phyloP scores from a whole-genome alignment of 2,329 filamentous ascomycete species.

The Colletotrichum sp. region DNA sequence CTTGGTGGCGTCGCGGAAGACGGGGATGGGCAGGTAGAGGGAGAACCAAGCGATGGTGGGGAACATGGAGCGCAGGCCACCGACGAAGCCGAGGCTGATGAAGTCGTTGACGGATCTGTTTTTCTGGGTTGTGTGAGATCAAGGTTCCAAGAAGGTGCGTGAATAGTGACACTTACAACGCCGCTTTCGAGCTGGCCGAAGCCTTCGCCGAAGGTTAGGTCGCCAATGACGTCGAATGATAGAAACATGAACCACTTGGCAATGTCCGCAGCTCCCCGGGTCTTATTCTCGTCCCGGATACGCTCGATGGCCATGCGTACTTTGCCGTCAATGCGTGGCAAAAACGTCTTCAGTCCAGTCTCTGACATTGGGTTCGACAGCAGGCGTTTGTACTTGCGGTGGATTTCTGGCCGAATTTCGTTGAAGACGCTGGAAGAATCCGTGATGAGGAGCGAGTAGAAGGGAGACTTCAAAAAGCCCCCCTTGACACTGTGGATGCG shows the following conservation, averaged over 20 bases:
- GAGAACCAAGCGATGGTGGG: not conserved
- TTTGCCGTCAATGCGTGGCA: slow-evolving; percentile 40
- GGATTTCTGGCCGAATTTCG: not conserved
- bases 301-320: slow-evolving; percentile 46
- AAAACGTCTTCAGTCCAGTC: slow-evolving; percentile 37
- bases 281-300: slow-evolving; percentile 47
- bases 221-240: slow-evolving; percentile 39
- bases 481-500: slow-evolving; percentile 31
- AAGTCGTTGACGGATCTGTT: slow-evolving; percentile 14
- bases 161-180: slow-evolving; percentile 31
- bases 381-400: slow-evolving; percentile 42
- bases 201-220: slow-evolving; percentile 32
- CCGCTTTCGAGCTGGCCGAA: slow-evolving; percentile 29
- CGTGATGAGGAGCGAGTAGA: slow-evolving; percentile 12
- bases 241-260: slow-evolving; percentile 61
- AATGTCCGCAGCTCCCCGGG: slow-evolving; percentile 45
- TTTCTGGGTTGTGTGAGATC: not conserved
- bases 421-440: slow-evolving; percentile 16
- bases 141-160: not conserved
- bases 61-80: slow-evolving; percentile 10
- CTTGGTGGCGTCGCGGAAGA: not conserved
- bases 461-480: slow-evolving; percentile 1
- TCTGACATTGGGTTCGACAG: slow-evolving; percentile 47
- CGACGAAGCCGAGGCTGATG: slow-evolving; percentile 8
- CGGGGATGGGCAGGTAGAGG: slow-evolving; percentile 6